These are phyloP conservation scores for Neurospora sp. DNA, from an alignment of 495 filamentous ascomycete genomes.

Conservation along the genomic window DNA sequence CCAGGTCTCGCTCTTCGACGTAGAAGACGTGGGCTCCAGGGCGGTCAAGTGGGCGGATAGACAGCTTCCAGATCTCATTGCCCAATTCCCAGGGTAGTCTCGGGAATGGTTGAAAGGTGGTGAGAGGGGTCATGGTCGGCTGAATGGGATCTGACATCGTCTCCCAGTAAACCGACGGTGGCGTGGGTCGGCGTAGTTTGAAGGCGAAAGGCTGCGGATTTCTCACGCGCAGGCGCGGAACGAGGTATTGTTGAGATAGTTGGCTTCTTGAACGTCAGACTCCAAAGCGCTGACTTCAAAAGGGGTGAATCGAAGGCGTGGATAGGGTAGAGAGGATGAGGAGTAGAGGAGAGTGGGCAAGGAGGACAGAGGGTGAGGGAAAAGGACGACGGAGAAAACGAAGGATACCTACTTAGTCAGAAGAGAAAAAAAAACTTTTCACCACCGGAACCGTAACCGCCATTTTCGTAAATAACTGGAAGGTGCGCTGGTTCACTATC, in stretches of 20 bases:
- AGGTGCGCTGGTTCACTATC: neutral
- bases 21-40: neutral
- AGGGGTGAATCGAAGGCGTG: neutral
- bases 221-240: neutral
- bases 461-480: neutral
- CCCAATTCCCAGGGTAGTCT: neutral
- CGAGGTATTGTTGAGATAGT: neutral
- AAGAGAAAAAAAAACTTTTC: neutral
- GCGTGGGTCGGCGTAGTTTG: neutral
- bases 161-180: neutral
- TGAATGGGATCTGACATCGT: neutral
- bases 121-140: neutral
- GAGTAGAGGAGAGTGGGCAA: neutral
- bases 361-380: neutral
- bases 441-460: neutral
- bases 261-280: neutral
- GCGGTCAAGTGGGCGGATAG: neutral
- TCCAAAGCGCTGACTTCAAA: neutral
- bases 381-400: neutral
- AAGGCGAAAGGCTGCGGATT: neutral
- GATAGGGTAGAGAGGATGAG: neutral
- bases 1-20: too few relatives aligned
- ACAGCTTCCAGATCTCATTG: neutral
- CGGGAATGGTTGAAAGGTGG: neutral
- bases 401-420: too few relatives aligned